Conservation (phyloP, 345 rosid genomes). For the Salix dunnii region DNA sequence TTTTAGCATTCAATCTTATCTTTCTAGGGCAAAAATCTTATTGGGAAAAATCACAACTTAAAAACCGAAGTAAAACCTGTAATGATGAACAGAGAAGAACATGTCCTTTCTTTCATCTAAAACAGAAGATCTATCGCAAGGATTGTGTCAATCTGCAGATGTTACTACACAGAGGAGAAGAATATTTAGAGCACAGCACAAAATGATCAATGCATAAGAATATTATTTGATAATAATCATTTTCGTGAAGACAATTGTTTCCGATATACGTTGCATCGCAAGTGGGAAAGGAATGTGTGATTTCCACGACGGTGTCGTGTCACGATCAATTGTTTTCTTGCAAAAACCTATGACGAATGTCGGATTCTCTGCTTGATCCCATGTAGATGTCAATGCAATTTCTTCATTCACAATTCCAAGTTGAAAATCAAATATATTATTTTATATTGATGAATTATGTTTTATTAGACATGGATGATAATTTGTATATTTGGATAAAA, state of each 20-base stretch:
- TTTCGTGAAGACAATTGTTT: not conserved
- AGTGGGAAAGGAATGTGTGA: not conserved
- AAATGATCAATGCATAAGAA: not conserved
- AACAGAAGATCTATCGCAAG: not conserved
- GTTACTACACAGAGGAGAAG: not conserved
- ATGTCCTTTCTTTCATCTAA: too few relatives aligned
- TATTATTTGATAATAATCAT: conserved; percentile 9
- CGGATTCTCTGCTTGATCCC: not conserved
- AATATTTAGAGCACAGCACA: not conserved
- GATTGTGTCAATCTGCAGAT: not conserved
- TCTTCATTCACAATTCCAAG: too few relatives aligned
- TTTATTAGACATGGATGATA: not conserved
- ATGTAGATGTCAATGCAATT: not conserved
- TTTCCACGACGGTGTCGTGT: not conserved
- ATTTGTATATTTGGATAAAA: not conserved
- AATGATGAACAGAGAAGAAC: not conserved
- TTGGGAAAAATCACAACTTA: not conserved
- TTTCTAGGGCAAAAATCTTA: too few relatives aligned
- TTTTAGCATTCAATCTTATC: too few relatives aligned
- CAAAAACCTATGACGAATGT: not conserved
- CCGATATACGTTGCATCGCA: not conserved
- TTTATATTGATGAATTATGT: not conserved
- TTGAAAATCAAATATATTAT: not conserved
- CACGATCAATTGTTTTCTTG: not conserved
- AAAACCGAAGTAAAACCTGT: not conserved